These are phyloP conservation scores for Daldinia childiae DNA, from an alignment of 495 filamentous ascomycete species.

Conservation along the genomic window DNA sequence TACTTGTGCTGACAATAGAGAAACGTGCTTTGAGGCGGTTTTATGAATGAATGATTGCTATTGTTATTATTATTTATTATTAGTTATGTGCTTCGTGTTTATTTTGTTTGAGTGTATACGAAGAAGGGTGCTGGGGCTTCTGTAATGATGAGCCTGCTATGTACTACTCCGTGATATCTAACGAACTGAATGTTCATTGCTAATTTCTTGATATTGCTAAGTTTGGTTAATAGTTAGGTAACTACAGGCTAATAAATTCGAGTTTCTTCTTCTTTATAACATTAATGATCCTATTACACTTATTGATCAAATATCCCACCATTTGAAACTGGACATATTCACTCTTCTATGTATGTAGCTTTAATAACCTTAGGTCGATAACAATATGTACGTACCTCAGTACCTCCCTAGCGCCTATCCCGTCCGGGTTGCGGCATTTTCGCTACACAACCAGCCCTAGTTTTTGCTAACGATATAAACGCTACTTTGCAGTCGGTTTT, in stretches of 20 bases:
- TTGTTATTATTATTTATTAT: neutral
- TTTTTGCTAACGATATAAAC: neutral
- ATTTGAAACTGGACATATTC: no score
- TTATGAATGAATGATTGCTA: neutral
- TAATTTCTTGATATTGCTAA: no score
- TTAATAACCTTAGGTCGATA: no score
- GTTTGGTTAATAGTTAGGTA: no score
- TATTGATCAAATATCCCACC: no score
- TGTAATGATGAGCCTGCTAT: neutral
- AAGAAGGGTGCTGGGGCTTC: neutral
- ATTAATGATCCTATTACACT: no score
- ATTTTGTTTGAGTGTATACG: neutral
- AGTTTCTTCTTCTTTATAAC: no score
- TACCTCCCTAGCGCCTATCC: neutral
- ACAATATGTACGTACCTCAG: neutral
- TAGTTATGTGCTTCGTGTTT: neutral
- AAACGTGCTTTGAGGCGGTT: conserved; percentile 3
- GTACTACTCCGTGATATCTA: neutral
- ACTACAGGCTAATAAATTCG: no score
- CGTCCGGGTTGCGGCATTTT: neutral
- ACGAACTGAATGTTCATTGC: no score
- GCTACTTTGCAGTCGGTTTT: neutral
- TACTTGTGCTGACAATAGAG: conserved; percentile 18
- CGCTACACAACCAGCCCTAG: neutral
- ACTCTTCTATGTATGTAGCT: no score